phyloP scores from a whole-genome alignment of 169 alveolate genomes.

The Eimeria mitis region DNA sequence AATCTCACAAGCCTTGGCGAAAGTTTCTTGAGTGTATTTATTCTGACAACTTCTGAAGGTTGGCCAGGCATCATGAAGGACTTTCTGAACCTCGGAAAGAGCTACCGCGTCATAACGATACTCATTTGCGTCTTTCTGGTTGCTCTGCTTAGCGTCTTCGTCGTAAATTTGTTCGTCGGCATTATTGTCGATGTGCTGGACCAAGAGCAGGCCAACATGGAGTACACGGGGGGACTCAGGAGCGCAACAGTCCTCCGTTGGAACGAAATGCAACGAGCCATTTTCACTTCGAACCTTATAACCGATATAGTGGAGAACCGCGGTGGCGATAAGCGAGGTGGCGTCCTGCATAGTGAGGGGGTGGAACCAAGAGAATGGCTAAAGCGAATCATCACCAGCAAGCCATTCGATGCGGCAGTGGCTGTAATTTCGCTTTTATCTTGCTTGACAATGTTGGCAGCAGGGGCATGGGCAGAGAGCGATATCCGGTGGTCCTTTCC shows the following conservation, averaged over 20 bases:
- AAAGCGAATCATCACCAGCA: slow-evolving; percentile 46
- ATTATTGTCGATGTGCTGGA: slow-evolving; percentile 77
- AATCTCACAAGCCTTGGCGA: slow-evolving; percentile 61
- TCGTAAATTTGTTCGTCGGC: slow-evolving; percentile 75
- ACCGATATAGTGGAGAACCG: not conserved
- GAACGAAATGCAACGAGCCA: slow-evolving; percentile 79
- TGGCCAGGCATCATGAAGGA: slow-evolving; percentile 72
- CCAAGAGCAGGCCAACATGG: slow-evolving; percentile 69
- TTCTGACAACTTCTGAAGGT: slow-evolving; percentile 79
- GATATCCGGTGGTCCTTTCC: slow-evolving; percentile 31
- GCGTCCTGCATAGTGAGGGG: not conserved
- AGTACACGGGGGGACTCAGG: slow-evolving; percentile 68
- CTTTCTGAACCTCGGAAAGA: slow-evolving; percentile 51
- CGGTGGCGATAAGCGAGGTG: slow-evolving; percentile 13
- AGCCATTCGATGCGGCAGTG: slow-evolving; percentile 43
- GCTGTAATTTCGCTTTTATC: slow-evolving; percentile 42
- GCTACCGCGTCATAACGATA: slow-evolving; percentile 16
- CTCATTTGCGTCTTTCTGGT: slow-evolving; percentile 57
- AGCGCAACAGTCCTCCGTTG: slow-evolving; percentile 81
- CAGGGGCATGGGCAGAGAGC: slow-evolving; percentile 75
- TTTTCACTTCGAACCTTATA: slow-evolving; percentile 5
- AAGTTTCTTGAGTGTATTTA: slow-evolving; percentile 61
- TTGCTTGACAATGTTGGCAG: slow-evolving; percentile 42
- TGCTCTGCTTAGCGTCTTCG: slow-evolving; percentile 60
- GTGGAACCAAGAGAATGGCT: slow-evolving; percentile 44